A percentile compares a stretch with the other conserved stretches of the same genome.
Conservation (phyloP, 495 filamentous ascomycete species). For the Glarea lozoyensis region DNA sequence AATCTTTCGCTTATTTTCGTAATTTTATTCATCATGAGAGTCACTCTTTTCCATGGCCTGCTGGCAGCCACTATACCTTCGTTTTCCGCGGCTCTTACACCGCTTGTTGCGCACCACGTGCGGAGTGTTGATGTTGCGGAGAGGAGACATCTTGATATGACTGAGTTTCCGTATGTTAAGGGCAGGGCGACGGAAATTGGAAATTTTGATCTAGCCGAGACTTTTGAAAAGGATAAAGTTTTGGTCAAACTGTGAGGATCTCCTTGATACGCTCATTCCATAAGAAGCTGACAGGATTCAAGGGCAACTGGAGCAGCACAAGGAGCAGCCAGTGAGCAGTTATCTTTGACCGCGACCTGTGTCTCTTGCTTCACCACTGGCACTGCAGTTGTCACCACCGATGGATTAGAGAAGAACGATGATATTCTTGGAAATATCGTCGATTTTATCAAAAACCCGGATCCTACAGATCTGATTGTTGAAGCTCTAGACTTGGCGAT, state of each 20-base stretch:
- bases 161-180: conserved; percentile 1
- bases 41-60: background rate
- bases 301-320: background rate
- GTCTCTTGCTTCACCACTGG: conserved; percentile 3
- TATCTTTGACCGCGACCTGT: conserved; percentile 1
- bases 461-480: background rate
- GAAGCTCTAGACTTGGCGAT: conserved; percentile 3
- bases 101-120: background rate
- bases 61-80: background rate
- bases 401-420: background rate
- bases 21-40: background rate
- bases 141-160: background rate
- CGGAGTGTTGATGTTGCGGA: background rate
- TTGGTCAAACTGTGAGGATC: conserved; percentile 1
- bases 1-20: background rate
- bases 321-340: background rate
- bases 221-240: background rate
- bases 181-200: background rate
- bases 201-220: background rate
- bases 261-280: background rate
- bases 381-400: background rate
- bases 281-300: background rate
- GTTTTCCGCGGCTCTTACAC: background rate
- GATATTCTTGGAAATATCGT: background rate
- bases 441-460: conserved; percentile 1